These are phyloP conservation scores for Crithidia acanthocephali DNA, from an alignment of 208 protist genomes.

Conservation along the genomic window DNA sequence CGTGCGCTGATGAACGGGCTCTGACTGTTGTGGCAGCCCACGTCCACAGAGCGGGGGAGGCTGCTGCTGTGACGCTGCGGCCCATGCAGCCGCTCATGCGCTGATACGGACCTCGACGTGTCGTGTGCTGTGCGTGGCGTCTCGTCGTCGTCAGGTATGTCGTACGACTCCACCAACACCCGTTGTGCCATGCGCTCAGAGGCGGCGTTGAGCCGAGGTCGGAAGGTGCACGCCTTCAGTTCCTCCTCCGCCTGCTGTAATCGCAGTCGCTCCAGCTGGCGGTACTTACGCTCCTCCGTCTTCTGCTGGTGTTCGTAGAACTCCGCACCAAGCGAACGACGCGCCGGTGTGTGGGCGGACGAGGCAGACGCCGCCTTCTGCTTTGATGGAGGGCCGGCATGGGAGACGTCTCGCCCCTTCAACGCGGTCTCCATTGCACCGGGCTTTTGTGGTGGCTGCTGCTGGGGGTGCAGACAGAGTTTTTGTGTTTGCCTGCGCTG, in stretches of 20 bases:
- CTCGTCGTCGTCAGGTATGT: not conserved
- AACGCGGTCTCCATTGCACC: not conserved
- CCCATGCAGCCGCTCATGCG: not conserved
- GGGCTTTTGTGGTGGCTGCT: not conserved
- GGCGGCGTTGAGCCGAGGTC: conserved; percentile 28
- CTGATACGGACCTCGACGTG: not conserved
- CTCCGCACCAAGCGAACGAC: not conserved
- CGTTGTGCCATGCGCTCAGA: conserved; percentile 31
- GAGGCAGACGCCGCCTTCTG: not conserved
- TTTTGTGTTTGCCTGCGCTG: not conserved
- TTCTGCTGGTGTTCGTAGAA: conserved; percentile 45
- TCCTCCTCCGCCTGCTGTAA: conserved; percentile 32
- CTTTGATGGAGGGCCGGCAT: too few species aligned
- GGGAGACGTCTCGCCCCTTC: not conserved
- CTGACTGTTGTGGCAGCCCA: not conserved
- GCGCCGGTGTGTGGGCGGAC: not conserved
- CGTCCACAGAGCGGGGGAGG: not conserved
- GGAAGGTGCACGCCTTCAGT: conserved; percentile 54
- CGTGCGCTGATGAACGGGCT: conserved; percentile 12
- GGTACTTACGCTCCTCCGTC: conserved; percentile 28
- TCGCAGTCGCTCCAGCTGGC: conserved; percentile 31
- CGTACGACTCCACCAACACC: conserved; percentile 16
- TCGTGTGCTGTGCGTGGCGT: not conserved
- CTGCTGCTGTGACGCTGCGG: not conserved
- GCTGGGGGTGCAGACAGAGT: not conserved